Conservation (phyloP, 108 stramenopile species). For the Nannochloropsis salina region DNA sequence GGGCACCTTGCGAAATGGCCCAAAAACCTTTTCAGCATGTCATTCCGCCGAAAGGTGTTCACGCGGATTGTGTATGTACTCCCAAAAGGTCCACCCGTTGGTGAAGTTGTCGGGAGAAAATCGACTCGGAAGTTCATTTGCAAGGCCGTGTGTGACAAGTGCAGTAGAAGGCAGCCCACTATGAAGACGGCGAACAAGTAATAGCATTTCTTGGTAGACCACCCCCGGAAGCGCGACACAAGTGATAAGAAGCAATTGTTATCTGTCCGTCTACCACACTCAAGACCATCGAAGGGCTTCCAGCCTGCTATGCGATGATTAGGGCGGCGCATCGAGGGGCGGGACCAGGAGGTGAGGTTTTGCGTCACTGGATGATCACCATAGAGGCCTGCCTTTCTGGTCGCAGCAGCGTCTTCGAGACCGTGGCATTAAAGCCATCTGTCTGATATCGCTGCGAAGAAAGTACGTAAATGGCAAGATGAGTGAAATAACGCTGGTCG, state of each 20-base stretch:
- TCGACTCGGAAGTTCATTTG: not conserved
- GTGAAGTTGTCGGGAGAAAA: not conserved
- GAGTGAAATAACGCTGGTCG: no score
- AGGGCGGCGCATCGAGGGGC: not conserved
- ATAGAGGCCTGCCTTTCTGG: no score
- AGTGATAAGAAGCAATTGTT: not conserved
- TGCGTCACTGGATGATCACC: no score
- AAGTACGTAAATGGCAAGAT: no score
- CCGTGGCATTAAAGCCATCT: no score
- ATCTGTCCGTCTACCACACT: not conserved
- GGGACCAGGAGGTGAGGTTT: no score
- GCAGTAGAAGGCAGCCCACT: not conserved
- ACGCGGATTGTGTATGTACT: constrained; percentile 28
- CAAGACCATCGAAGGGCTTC: not conserved
- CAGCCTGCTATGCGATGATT: not conserved
- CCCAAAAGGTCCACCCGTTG: not conserved
- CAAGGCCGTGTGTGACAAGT: not conserved
- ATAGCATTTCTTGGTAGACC: not conserved
- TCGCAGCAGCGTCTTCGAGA: no score
- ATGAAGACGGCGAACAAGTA: not conserved
- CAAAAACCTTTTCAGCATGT: constrained; percentile 42
- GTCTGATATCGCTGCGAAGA: no score
- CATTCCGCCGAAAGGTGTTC: constrained; percentile 49
- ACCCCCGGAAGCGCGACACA: not conserved
- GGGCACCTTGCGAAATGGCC: constrained; percentile 43